phyloP scores from a whole-genome alignment of 2,329 filamentous ascomycete genomes.

The Scedosporium minutisporum region DNA sequence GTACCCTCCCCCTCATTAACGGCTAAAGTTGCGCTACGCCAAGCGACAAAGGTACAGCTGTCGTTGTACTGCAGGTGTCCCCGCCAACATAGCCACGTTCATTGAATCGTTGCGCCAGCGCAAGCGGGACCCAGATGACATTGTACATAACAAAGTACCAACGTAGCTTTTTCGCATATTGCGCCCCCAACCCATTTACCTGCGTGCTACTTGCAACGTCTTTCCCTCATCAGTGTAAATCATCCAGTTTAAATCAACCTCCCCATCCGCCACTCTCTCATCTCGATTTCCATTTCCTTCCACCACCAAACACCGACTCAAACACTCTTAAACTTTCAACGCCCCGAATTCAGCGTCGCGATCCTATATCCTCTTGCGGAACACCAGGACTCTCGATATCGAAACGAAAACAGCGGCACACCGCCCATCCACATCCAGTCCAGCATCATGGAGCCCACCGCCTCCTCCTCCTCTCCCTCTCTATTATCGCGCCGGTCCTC shows the following conservation, averaged over 20 bases:
- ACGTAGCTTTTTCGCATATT: too few relatives aligned
- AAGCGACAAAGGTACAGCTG: neutral
- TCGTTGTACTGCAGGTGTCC: neutral
- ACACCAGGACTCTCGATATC: too few relatives aligned
- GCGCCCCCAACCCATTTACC: too few relatives aligned
- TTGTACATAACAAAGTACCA: too few relatives aligned
- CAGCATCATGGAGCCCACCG: constrained; percentile 24
- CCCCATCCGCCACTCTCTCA: neutral
- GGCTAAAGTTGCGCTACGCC: neutral
- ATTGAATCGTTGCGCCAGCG: neutral
- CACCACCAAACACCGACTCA: neutral
- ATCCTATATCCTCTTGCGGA: neutral
- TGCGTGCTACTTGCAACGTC: neutral
- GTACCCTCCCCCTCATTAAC: neutral
- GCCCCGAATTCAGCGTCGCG: neutral
- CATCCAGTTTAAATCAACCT: constrained; percentile 2
- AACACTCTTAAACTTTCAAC: neutral
- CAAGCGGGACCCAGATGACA: too few relatives aligned
- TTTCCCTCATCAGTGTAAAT: neutral
- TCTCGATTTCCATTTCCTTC: neutral
- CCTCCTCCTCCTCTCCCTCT: constrained; percentile 15
- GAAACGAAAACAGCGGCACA: neutral
- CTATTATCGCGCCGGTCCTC: constrained; percentile 22
- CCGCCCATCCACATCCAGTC: constrained; percentile 9
- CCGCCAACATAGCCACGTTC: neutral